A percentile compares a stretch with the other conserved stretches of the same genome.
phyloP scores from a whole-genome alignment of 2,329 filamentous ascomycete species.

The Aspergillus piperis region DNA sequence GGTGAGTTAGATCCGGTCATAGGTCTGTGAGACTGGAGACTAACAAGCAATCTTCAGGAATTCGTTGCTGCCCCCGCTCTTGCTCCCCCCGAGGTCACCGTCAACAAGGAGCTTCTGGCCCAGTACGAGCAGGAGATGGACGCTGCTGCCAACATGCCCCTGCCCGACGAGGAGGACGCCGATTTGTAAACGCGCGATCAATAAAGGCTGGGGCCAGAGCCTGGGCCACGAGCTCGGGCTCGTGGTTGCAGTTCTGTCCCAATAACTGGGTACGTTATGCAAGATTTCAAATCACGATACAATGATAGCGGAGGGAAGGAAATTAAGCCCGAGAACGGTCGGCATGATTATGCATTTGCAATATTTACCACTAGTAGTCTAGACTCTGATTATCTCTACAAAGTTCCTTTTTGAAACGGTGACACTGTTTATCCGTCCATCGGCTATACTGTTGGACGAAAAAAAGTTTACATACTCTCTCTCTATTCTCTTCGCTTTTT shows the following conservation, averaged over 20 bases:
- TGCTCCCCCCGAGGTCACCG: slow-evolving; percentile 86
- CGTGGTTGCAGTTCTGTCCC: slow-evolving; percentile 13
- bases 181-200: slow-evolving; percentile 45
- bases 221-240: slow-evolving; percentile 7
- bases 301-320: slow-evolving; percentile 39
- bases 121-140: slow-evolving; percentile 89
- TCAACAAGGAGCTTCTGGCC: slow-evolving; percentile 79
- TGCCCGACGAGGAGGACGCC: slow-evolving; percentile 92
- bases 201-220: slow-evolving; percentile 13
- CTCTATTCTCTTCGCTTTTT: not conserved
- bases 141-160: slow-evolving; percentile 74
- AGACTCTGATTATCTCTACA: slow-evolving; percentile 24
- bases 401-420: slow-evolving; percentile 27
- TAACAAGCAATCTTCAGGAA: slow-evolving; percentile 61
- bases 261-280: slow-evolving; percentile 25
- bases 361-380: slow-evolving; percentile 32
- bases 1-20: slow-evolving; percentile 55
- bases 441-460: slow-evolving; percentile 11
- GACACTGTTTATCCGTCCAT: slow-evolving; percentile 19
- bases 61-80: slow-evolving; percentile 95
- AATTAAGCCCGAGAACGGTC: slow-evolving; percentile 32
- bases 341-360: slow-evolving; percentile 39
- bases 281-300: slow-evolving; percentile 39
- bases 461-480: not conserved
- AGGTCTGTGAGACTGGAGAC: slow-evolving; percentile 7